Base-by-base conservation (phyloP, 148 eudicot genomes). In the Pharnaceum exiguum region DNA sequence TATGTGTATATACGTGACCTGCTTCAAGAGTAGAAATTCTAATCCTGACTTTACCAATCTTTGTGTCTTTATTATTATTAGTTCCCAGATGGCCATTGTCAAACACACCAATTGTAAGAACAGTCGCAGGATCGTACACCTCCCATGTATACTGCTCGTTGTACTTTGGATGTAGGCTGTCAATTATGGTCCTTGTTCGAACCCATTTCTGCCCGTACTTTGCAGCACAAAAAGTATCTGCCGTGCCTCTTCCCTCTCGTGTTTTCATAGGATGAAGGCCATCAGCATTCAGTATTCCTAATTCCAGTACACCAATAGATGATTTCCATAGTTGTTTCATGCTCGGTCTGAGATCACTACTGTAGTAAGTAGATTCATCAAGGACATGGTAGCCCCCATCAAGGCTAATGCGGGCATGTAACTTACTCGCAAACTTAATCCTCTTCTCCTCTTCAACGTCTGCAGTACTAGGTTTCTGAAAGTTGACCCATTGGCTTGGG, bases 81-180 rank as follows among this genome's bases (percentile, higher is more conserved):
- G 73, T 75, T 10, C 59, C 69, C 24, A 80, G 18, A 4, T 77
- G 84, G 1, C 87, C 77, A 27, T 80, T 90, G 27, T 87, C 95
- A 40, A 90, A 90, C 42, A 84, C 87, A 16, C 87, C 95, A 9
- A 90, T 69, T 0, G 93, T 82, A 39, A 90, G 83, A 56, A 90
- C 97, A 2, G 97, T 90, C 19, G 95, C 75, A 16, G 93, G 80
- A 63, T 90, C 97, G 35, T 57, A 79, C 13, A 90, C 97, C 44
- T 90, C 97, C 97, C 97, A 90, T 13, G 89, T 78, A 66, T 90
- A 90, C 43, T 90, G 97, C 67, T 90, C 95, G 7, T 90, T 90
- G 58, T 68, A 90, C 70, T 77, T 82, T 1, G 97, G 97, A 69
- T 69, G 84, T 18, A 80, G 56, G 71, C 76, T 84, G 62, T 87